Base-by-base conservation (phyloP, 140 eudicot genomes). In the Cichorium intybus region DNA sequence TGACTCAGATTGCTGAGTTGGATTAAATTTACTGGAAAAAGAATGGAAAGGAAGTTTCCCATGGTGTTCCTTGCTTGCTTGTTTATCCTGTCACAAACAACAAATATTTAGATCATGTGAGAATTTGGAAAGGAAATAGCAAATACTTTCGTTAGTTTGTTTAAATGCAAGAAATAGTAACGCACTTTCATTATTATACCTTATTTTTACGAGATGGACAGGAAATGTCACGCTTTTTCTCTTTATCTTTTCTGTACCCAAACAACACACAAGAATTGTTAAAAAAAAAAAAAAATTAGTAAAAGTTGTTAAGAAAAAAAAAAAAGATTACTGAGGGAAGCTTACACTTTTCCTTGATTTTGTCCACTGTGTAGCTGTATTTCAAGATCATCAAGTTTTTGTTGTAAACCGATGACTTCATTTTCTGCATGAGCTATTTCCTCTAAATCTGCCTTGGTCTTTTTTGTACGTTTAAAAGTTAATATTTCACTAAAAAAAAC, bases 371-470 rank as follows among this genome's bases (percentile, higher is more conserved):
- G 79, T 46, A 87, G 75, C 50, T 82, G 85, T 47, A 56, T n/a
- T 67, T 78, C 80, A 24, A 81, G 86, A 74, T 86, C 94, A 74
- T 82, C 90, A 34, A 85, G 79, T 56, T 77, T 86, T 53, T 86
- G 86, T 60, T 78, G 87, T 69, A 84, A 76, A 53, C 66, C 68
- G 53, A 31, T 64, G 43, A 84, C 77, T 75, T 84, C 86, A 47
- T 79, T 80, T 74, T 89, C 94, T 16, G 75, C 86, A 64, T 56
- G 77, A 29, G 84, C 79, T 47, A 86, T 79, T 47, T 85, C 87
- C 70, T 75, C 80, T 11, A 86, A 83, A 47, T 86, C 85, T 60
- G 71, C 66, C 86, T 77, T 84, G 70, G 79, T 76, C 99, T 89
- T 41, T 89, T 41, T 57, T 73, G 17, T 28, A 63, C 72, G 56